phyloP scores from a whole-genome alignment of 176 grass and related monocot genomes.

The Eleusine indica region DNA sequence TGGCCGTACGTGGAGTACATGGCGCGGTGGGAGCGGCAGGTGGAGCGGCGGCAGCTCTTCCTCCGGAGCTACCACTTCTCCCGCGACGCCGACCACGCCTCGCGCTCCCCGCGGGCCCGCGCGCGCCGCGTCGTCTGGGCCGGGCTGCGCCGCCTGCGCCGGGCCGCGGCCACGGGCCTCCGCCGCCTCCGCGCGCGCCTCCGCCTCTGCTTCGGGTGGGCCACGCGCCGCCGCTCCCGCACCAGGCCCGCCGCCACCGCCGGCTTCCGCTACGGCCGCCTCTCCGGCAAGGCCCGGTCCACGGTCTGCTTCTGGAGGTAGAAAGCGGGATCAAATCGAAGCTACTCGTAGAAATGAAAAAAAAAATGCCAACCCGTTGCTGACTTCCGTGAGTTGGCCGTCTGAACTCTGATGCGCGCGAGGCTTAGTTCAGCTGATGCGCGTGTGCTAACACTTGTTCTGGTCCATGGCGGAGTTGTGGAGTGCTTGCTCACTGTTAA shows the following conservation, averaged over 20 bases:
- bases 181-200: slow-evolving; percentile 42
- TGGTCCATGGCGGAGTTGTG: not conserved
- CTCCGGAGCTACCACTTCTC: slow-evolving; percentile 97
- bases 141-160: slow-evolving; percentile 55
- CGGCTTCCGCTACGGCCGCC: slow-evolving; percentile 44
- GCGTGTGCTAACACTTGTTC: not conserved
- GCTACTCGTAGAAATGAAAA: no score
- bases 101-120: slow-evolving; percentile 45
- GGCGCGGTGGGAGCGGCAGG: slow-evolving; percentile 70
- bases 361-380: slow-evolving; percentile 16
- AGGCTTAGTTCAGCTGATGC: slow-evolving; percentile 35
- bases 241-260: not conserved
- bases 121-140: slow-evolving; percentile 73
- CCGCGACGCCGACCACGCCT: slow-evolving; percentile 37
- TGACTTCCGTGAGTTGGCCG: not conserved
- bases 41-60: slow-evolving; percentile 88
- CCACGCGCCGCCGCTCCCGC: slow-evolving; percentile 27
- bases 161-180: slow-evolving; percentile 44
- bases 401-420: not conserved
- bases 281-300: slow-evolving; percentile 18
- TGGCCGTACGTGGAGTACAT: slow-evolving; percentile 82
- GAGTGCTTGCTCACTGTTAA: slow-evolving; percentile 21
- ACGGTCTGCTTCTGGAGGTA: slow-evolving; percentile 22
- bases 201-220: slow-evolving; percentile 58
- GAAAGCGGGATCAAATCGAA: not conserved